Conservation (phyloP, 2,329 filamentous ascomycete species). For the Colletotrichum sp. region DNA sequence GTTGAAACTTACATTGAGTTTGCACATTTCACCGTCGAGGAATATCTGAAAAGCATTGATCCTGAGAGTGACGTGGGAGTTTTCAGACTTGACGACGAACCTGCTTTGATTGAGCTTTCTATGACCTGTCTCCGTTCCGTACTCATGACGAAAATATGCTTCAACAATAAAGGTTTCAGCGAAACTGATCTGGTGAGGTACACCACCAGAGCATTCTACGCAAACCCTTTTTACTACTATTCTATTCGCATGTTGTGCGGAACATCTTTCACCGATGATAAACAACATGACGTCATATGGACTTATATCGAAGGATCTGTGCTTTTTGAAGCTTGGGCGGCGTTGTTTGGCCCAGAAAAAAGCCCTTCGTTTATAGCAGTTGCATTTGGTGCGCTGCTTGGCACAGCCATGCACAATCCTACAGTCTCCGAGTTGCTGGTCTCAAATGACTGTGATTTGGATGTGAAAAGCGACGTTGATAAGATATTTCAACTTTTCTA, state of each 20-base stretch:
- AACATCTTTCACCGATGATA: accelerated
- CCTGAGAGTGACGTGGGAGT: neutral
- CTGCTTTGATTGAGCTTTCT: neutral
- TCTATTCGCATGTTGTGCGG: neutral
- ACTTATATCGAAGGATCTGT: accelerated
- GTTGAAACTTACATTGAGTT: neutral
- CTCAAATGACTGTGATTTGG: too few relatives aligned
- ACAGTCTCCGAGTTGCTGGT: too few relatives aligned
- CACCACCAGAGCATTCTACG: too few relatives aligned
- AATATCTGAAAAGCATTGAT: neutral
- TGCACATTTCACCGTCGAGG: neutral
- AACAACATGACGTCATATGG: neutral
- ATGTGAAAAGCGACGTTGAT: too few relatives aligned
- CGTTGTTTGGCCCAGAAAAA: neutral
- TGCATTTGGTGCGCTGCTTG: neutral
- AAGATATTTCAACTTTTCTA: too few relatives aligned
- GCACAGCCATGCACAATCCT: accelerated
- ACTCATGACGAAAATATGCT: neutral
- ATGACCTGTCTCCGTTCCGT: neutral
- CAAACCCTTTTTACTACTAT: neutral
- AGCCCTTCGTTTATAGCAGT: accelerated
- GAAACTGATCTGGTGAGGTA: too few relatives aligned
- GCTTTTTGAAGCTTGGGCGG: neutral
- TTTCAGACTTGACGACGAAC: neutral
- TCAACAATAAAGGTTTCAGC: too few relatives aligned